Conservation (phyloP, 805 yeast genomes). For the Wickerhamiella australiensis region DNA sequence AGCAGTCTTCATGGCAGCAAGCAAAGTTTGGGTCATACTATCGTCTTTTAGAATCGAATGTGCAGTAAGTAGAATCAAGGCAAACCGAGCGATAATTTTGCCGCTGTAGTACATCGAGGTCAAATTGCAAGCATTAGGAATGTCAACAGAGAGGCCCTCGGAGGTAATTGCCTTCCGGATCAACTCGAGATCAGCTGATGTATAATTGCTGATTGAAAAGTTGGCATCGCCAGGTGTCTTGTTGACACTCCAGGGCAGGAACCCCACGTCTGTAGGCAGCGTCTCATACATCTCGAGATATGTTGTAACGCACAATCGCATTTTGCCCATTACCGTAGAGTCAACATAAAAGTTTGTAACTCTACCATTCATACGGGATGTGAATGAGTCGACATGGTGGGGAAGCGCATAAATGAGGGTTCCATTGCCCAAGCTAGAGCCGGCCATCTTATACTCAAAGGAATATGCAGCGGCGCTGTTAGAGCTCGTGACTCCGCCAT, state of each 20-base stretch:
- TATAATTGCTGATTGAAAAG: slow-evolving; percentile 33
- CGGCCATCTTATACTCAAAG: slow-evolving; percentile 39
- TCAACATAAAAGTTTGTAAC: slow-evolving; percentile 30
- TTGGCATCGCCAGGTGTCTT: slow-evolving; percentile 24
- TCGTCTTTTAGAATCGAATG: slow-evolving; percentile 52
- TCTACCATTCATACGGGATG: slow-evolving; percentile 27
- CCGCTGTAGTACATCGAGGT: slow-evolving; percentile 91
- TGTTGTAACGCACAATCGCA: slow-evolving; percentile 30
- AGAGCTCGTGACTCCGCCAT: slow-evolving; percentile 36
- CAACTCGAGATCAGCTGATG: slow-evolving; percentile 30
- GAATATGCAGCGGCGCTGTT: slow-evolving; percentile 34
- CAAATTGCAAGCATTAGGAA: slow-evolving; percentile 43
- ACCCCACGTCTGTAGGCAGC: slow-evolving; percentile 36
- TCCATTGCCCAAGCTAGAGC: slow-evolving; percentile 36
- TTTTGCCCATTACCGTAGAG: slow-evolving; percentile 39
- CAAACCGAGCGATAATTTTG: slow-evolving; percentile 76
- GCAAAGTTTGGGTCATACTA: slow-evolving; percentile 37
- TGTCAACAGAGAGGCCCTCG: slow-evolving; percentile 41
- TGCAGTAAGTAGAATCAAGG: slow-evolving; percentile 65
- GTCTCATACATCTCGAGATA: slow-evolving; percentile 28
- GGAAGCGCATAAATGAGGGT: slow-evolving; percentile 52
- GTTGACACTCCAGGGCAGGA: slow-evolving; percentile 44
- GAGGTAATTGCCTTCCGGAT: slow-evolving; percentile 37
- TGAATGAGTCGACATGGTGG: slow-evolving; percentile 45
- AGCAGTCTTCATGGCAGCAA: slow-evolving; percentile 53